Base-by-base conservation (phyloP, 805 yeast genomes). In the Yarrowia sp. region DNA sequence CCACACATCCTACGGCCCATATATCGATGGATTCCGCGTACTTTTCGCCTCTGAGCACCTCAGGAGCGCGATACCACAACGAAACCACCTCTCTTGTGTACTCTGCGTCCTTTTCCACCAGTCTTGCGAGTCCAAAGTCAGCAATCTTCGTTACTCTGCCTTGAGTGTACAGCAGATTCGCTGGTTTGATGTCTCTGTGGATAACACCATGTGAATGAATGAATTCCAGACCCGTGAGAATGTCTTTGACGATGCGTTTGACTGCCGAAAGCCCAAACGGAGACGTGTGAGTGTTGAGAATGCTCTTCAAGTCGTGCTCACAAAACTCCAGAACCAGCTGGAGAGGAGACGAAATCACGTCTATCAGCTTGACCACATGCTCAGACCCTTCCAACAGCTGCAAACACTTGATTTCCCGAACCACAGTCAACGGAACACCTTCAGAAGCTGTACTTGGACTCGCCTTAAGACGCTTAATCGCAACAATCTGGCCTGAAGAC, bases 71-170 rank as follows among this genome's bases (percentile, higher is more conserved):
- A 16, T 51, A 51, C 58, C 58, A 51, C 16, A 51, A 21, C 8
- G 58, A 51, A 10, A 51, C 58, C 6, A 51, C 58, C 16, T 51
- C 58, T 6, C 58, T 19, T 13, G 58, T 51, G 24, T 51, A 51
- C 32, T 51, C 58, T 6, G 58, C 58, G 6, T 51, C 22, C 4
- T 10, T 5, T 6, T 51, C 79, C 4, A 83, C 78, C 67, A 85
- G 88, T 0, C 97, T 89, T 0, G 98, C 96, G 10, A 93, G 97
- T 1, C 98, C 98, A 73, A 93, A 93, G 72, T 93, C 99, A 1
- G 97, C 97, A 53, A 93, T 79, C 68, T 93, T 94, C 13, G 90
- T 93, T 9, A 81, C 85, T 2, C 96, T 92, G 12, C 79, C 74
- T 1, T 80, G 80, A 18, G 90, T 85, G 16, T 92, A 72, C 32